Evolutionary conservation across 306 rosid species (phyloP), one percentile per base, ranked within the genome.

Genomic region (Ochetophila trinervis): DNA sequence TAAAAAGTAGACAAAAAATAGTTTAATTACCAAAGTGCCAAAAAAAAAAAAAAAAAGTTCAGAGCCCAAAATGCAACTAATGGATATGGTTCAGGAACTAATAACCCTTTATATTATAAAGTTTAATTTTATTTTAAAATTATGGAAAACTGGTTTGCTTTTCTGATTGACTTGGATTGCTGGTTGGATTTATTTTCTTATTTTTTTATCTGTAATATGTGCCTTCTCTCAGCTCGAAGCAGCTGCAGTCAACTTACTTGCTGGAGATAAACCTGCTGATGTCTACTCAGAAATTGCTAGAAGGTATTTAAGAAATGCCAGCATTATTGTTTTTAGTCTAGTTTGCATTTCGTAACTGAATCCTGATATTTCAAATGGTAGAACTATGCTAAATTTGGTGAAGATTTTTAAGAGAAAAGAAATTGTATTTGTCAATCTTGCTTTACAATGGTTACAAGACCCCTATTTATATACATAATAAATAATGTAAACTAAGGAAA

Each of bases 251-350:
- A 90, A 87, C 78, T 87, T 89, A 60, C 88, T 85, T 45, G 85
- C 87, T 60, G 89, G 86, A 73, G 89, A 79, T 47, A 83, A 87
- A 72, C 95, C 95, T 60, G 84, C 95, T 44, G 95, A 90, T 82
- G 95, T 90, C 45, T 90, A 87, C 81, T 73, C 96, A 23, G 96
- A 90, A 83, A 90, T 90, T 76, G 96, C 96, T 40, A 63, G 45
- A 64, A 87, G 95, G 96, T 87, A 79, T 66, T 65, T 55, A 37
- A 53, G 13, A 22, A 16, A 40, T 19, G 52, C 6, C 14, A 23
- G 30, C 37, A 60, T 60, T 60, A 37, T 40, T 60, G 34, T 20
- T 36, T 40, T 16, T 19, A 10, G 24, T 36, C 30, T 59, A 56
- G 14, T 23, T 13, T 13, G 34, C 10, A 8, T 2, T 56, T 24